Conservation (phyloP, 306 rosid species). For the Acacia confusa region DNA sequence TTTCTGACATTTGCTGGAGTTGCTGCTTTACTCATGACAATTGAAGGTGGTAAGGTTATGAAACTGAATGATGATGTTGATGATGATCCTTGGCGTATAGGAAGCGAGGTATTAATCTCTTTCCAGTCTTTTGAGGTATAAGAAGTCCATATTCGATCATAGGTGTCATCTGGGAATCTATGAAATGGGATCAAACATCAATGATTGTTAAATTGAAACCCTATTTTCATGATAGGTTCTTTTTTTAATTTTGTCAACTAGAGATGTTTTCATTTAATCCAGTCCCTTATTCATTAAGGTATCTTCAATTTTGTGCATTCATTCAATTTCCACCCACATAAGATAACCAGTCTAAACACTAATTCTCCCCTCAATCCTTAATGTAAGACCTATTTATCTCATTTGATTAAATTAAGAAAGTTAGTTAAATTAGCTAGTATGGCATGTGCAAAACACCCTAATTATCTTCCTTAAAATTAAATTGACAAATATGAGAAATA, state of each 20-base stretch:
- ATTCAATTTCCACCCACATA: neutral
- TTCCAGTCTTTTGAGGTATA: conserved; percentile 38
- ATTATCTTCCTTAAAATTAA: too few species aligned
- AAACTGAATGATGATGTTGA: neutral
- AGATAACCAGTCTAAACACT: too few species aligned
- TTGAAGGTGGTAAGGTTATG: conserved; percentile 33
- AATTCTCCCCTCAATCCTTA: too few species aligned
- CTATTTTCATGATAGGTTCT: neutral
- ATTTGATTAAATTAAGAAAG: too few species aligned
- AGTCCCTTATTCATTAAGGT: neutral
- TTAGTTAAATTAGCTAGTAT: too few species aligned
- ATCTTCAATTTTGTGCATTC: neutral
- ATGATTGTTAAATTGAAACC: neutral
- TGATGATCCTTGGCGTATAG: conserved; percentile 19
- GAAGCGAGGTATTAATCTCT: conserved; percentile 28
- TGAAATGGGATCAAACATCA: neutral
- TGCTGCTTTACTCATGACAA: conserved; percentile 36
- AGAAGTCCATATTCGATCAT: conserved; percentile 45
- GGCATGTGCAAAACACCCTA: too few species aligned
- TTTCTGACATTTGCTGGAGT: conserved; percentile 27
- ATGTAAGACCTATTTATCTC: too few species aligned
- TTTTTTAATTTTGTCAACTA: neutral
- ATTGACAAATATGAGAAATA: too few species aligned
- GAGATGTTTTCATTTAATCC: neutral
- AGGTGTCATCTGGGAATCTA: conserved; percentile 42